These are phyloP conservation scores for Nicotiana undulata DNA, from an alignment of 257 asterid genomes.

Conservation along the genomic window DNA sequence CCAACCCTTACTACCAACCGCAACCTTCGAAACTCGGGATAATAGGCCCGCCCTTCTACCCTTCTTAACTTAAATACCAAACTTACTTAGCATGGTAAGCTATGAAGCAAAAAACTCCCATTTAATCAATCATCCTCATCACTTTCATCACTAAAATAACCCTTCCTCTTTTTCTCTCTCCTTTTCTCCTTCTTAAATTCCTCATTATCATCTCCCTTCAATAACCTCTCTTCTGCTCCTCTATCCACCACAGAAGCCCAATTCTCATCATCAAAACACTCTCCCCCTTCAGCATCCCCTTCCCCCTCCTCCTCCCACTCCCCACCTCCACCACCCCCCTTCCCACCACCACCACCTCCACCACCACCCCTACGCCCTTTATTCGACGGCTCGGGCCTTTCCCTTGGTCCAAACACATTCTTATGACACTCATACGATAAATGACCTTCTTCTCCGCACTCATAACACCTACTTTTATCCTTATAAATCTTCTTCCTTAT, in stretches of 20 bases:
- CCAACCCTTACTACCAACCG: no score
- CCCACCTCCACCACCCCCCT: constrained; percentile 3
- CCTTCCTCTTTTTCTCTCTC: constrained; percentile 70
- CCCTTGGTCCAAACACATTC: constrained; percentile 73
- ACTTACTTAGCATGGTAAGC: neutral
- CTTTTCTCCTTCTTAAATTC: constrained; percentile 26
- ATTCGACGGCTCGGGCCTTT: constrained; percentile 67
- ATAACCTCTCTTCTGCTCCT: constrained; percentile 56
- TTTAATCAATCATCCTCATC: constrained; percentile 60
- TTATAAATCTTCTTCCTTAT: constrained; percentile 70
- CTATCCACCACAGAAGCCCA: constrained; percentile 96
- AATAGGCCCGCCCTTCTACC: neutral
- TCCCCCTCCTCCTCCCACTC: constrained; percentile 40
- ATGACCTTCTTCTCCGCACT: constrained; percentile 93
- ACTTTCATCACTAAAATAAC: constrained; percentile 93
- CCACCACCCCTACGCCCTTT: constrained; percentile 46
- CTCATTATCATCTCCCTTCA: constrained; percentile 31
- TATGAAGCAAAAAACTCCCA: no score
- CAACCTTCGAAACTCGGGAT: neutral
- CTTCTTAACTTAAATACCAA: neutral
- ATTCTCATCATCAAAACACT: constrained; percentile 50
- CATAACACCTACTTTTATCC: constrained; percentile 94
- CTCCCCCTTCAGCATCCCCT: constrained; percentile 25
- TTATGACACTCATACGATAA: constrained; percentile 86
- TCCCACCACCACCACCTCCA: constrained; percentile 23